Base-by-base conservation (phyloP, 2,329 filamentous ascomycete genomes). In the Thyridium curvatum region DNA sequence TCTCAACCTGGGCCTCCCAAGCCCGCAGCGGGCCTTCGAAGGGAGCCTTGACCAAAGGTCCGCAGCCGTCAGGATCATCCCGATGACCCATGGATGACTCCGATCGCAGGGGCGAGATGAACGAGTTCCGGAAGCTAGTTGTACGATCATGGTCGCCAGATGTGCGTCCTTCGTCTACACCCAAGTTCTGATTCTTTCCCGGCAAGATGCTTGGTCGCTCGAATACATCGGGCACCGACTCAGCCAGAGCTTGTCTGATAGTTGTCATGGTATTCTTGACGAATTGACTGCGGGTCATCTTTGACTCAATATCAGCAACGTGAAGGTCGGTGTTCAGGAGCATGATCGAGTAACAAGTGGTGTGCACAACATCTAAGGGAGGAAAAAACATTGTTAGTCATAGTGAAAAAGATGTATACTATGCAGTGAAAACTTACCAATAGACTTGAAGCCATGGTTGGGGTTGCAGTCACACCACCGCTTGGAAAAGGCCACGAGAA, bases 201-300 rank as follows among this genome's bases (percentile, higher is more conserved):
- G 74, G 71, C 3, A 81, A 58, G 26, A 78, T 69, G 43, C 71
- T 74, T 4, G 75, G 65, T 4, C 75, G 69, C 28, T 82, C 74
- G 46, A 84, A 84, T 2, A 73, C 74, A 43, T 81, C 75, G 2
- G 85, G 79, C 1, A 72, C 77, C n/a, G 82, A 79, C 50, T 94
- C 87, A 30, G 74, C 68, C 9, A 89, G 74, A 12, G 86, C 82
- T 35, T 88, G 81, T 42, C 78, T 79, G 45, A 98, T 86, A 0
- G 91, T 95, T 1, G 86, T 84, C 71, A 97, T 82, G 4, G 93
- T 96, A 56, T 98, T 98, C 62, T 94, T 94, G 56, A 98, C 78
- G 54, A 97, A 98, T 54, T 97, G 91, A 46, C 75, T 83, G 40
- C 86, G 80, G 2, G 91, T 97, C 93, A 98, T 98, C 67, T 94